Percentiles rank a stretch among this genome's conserved stretches.
Evolutionary conservation across 768 basidiomycete species (phyloP).

Genomic region (Tubosaeta brunneosetosa): DNA sequence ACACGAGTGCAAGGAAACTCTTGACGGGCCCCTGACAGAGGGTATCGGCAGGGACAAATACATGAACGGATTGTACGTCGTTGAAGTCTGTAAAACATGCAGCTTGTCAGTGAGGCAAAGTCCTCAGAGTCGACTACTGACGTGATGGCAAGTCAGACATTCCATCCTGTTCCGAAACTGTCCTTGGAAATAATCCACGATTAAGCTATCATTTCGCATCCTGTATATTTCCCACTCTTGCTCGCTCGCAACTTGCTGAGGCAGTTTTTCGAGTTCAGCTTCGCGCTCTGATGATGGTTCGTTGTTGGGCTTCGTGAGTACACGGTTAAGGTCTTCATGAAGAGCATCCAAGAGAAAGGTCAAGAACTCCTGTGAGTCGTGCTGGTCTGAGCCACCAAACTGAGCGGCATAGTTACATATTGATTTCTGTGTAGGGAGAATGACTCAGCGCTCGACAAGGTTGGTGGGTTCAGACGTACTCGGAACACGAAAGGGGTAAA

Average conservation of each 20-base stretch:
- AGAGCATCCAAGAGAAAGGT: conserved; percentile 90
- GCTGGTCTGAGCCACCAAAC: conserved; percentile 85
- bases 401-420: conserved; percentile 59
- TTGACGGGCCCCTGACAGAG: conserved; percentile 46
- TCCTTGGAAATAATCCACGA: conserved; percentile 97
- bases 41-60: conserved; percentile 91
- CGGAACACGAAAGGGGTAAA: conserved; percentile 80
- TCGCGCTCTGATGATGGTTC: conserved; percentile 75
- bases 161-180: conserved; percentile 89
- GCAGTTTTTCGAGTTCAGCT: conserved; percentile 80
- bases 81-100: conserved; percentile 68
- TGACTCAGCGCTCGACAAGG: conserved; percentile 1
- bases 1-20: conserved; percentile 72
- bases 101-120: conserved; percentile 9
- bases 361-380: conserved; percentile 97
- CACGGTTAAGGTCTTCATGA: conserved; percentile 83
- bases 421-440: conserved; percentile 43
- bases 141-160: conserved; percentile 88
- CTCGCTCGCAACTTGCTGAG: conserved; percentile 83
- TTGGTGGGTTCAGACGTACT: conserved; percentile 41
- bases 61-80: conserved; percentile 96
- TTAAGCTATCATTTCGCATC: conserved; percentile 85
- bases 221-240: conserved; percentile 92
- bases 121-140: conserved; percentile 31
- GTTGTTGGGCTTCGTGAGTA: conserved; percentile 65